Evolutionary conservation across 805 yeast species (phyloP).

Genomic region (Lipomyces spencermartinsiae): DNA sequence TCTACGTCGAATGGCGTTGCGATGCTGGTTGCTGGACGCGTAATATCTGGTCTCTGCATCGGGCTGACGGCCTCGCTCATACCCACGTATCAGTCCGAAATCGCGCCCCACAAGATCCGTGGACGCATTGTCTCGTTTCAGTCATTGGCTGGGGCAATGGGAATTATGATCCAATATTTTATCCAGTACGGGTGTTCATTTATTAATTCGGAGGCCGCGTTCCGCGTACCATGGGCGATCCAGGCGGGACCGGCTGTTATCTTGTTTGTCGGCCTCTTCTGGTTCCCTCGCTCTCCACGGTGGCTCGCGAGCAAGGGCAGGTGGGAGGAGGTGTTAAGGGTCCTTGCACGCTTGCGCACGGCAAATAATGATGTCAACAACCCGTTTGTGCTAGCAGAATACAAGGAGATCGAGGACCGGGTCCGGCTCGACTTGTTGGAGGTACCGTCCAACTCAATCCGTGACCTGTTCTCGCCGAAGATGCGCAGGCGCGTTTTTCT

Average conservation of each 20-base stretch:
- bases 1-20: constrained; percentile 47
- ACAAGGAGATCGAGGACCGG: constrained; percentile 24
- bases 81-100: constrained; percentile 47
- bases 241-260: constrained; percentile 59
- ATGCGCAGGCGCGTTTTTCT: constrained; percentile 48
- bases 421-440: constrained; percentile 9
- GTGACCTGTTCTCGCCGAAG: constrained; percentile 7
- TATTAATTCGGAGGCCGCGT: constrained; percentile 54
- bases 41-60: constrained; percentile 61
- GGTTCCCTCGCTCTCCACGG: constrained; percentile 51
- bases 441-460: not conserved
- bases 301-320: constrained; percentile 57
- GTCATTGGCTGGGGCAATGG: constrained; percentile 45
- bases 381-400: constrained; percentile 23
- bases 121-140: constrained; percentile 46
- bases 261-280: constrained; percentile 51
- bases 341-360: constrained; percentile 56
- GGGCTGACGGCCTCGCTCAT: constrained; percentile 63
- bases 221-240: constrained; percentile 69
- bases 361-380: constrained; percentile 36
- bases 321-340: constrained; percentile 60
- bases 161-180: constrained; percentile 46
- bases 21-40: constrained; percentile 53
- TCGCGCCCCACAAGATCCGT: constrained; percentile 42
- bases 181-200: constrained; percentile 53